These are phyloP conservation scores for Globisporangium nagaii DNA, from an alignment of 352 stramenopile genomes.

Conservation along the genomic window DNA sequence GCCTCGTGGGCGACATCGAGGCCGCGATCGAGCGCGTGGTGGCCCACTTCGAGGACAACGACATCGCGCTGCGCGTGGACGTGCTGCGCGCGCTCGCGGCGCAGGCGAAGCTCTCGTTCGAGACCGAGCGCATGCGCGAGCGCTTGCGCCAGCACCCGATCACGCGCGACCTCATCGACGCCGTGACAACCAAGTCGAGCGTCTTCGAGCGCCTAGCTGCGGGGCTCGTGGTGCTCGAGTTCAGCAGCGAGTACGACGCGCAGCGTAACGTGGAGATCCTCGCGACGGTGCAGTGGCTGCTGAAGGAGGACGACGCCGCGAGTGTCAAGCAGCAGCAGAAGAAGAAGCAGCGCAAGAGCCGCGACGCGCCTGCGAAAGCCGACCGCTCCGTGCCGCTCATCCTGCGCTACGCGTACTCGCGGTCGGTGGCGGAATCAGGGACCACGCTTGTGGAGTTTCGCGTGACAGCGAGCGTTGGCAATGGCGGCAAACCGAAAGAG, in stretches of 20 bases:
- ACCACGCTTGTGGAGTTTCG: slow-evolving; percentile 47
- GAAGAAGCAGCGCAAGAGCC: slow-evolving; percentile 33
- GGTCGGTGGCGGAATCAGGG: slow-evolving; percentile 16
- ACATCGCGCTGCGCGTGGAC: slow-evolving; percentile 61
- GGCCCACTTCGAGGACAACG: slow-evolving; percentile 60
- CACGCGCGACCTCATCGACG: slow-evolving; percentile 50
- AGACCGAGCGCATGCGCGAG: slow-evolving; percentile 61
- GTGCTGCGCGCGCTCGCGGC: slow-evolving; percentile 52
- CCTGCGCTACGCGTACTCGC: slow-evolving; percentile 47
- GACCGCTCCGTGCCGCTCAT: slow-evolving; percentile 25
- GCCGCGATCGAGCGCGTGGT: slow-evolving; percentile 69
- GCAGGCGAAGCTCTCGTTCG: slow-evolving; percentile 58
- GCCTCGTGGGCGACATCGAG: slow-evolving; percentile 51
- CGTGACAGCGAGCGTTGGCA: slow-evolving; percentile 32
- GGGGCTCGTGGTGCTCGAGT: slow-evolving; percentile 42
- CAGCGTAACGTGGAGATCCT: slow-evolving; percentile 55
- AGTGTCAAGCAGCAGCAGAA: slow-evolving; percentile 12
- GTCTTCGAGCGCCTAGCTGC: slow-evolving; percentile 44
- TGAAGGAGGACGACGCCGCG: slow-evolving; percentile 8
- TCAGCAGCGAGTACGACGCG: slow-evolving; percentile 58
- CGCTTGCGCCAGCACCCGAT: slow-evolving; percentile 53
- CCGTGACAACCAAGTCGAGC: slow-evolving; percentile 34
- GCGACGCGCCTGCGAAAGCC: neutral
- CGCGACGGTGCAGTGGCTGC: slow-evolving; percentile 51
- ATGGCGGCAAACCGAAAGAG: slow-evolving; percentile 29